Evolutionary conservation across 345 rosid species (phyloP).

Genomic region (Lagerstroemia speciosa): DNA sequence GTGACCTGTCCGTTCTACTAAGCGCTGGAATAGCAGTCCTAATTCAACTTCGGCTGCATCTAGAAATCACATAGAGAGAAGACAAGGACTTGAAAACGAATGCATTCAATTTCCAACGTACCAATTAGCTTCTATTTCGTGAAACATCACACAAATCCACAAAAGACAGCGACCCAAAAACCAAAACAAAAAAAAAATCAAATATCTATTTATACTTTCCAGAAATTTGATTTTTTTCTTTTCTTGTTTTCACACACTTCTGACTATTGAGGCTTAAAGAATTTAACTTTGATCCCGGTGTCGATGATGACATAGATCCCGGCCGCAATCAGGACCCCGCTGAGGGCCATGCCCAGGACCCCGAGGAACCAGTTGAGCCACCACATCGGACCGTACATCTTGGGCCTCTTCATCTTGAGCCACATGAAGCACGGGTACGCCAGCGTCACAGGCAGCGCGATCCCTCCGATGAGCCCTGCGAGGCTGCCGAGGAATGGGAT

Average conservation of each 20-base stretch:
- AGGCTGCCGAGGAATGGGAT: constrained; percentile 43
- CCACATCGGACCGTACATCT: constrained; percentile 34
- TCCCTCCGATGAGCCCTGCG: constrained; percentile 53
- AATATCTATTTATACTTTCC: neutral
- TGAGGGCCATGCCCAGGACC: constrained; percentile 36
- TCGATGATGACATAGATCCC: constrained; percentile 35
- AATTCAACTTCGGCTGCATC: neutral
- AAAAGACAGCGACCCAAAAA: neutral
- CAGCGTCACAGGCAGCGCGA: constrained; percentile 50
- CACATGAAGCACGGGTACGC: constrained; percentile 71
- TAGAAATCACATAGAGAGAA: neutral
- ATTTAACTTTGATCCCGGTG: constrained; percentile 40
- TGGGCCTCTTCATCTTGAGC: constrained; percentile 45
- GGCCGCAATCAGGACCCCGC: constrained; percentile 33
- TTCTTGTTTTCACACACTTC: neutral
- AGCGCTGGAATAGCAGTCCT: no score
- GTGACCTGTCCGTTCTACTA: no score
- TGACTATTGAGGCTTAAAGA: constrained; percentile 40
- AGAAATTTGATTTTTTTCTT: neutral
- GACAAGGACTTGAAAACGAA: neutral
- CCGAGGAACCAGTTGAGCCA: constrained; percentile 48
- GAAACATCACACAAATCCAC: neutral
- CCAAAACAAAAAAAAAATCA: neutral
- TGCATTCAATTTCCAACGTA: neutral
- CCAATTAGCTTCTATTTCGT: neutral